Conservation (phyloP, 345 rosid genomes). For the Moringa oleifera region DNA sequence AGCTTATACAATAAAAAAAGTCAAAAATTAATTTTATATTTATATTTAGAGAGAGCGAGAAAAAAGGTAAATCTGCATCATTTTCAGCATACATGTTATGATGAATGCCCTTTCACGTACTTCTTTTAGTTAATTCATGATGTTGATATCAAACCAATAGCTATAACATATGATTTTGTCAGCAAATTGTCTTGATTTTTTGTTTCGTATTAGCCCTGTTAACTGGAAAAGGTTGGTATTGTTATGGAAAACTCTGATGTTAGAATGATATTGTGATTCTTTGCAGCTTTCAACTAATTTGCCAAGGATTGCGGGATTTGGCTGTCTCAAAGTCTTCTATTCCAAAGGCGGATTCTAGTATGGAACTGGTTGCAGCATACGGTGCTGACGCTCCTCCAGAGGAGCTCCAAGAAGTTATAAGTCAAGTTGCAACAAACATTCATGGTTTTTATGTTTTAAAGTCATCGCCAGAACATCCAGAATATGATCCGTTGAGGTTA, state of each 20-base stretch:
- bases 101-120: no score
- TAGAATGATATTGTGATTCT: slow-evolving; percentile 12
- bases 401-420: slow-evolving; percentile 52
- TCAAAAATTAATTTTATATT: no score
- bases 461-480: slow-evolving; percentile 59
- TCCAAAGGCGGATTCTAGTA: slow-evolving; percentile 67
- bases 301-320: slow-evolving; percentile 58
- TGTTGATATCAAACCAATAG: not conserved
- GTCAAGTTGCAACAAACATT: slow-evolving; percentile 46
- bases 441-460: slow-evolving; percentile 46
- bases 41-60: no score
- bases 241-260: not conserved
- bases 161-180: not conserved
- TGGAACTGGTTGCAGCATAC: slow-evolving; percentile 43
- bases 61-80: no score
- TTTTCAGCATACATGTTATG: no score
- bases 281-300: slow-evolving; percentile 56
- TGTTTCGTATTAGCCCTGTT: not conserved
- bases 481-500: slow-evolving; percentile 62
- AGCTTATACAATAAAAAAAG: no score
- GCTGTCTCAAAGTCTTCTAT: slow-evolving; percentile 53
- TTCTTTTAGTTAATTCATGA: not conserved
- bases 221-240: not conserved
- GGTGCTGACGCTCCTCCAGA: slow-evolving; percentile 57
- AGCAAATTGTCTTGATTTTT: not conserved